phyloP scores from a whole-genome alignment of 257 asterid genomes.

The Catharanthus roseus region DNA sequence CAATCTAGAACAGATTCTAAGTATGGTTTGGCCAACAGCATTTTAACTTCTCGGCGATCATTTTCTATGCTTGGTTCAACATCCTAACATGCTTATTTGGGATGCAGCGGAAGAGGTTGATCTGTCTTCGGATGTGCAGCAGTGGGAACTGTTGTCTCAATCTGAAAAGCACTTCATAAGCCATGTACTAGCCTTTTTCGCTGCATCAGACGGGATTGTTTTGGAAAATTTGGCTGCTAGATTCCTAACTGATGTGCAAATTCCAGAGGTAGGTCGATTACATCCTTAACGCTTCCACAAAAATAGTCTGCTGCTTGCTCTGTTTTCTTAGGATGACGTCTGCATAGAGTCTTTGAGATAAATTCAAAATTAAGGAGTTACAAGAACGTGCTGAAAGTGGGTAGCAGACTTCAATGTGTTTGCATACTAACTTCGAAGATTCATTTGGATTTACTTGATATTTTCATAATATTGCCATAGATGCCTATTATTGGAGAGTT shows the following conservation, averaged over 20 bases:
- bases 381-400: neutral
- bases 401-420: neutral
- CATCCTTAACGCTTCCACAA: neutral
- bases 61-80: neutral
- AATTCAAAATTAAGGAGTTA: neutral
- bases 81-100: slow-evolving; percentile 7
- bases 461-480: neutral
- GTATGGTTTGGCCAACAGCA: neutral
- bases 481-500: neutral
- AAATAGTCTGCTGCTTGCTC: neutral
- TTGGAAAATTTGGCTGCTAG: slow-evolving; percentile 77
- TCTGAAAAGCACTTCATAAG: slow-evolving; percentile 65
- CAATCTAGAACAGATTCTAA: neutral
- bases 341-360: neutral
- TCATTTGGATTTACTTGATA: neutral
- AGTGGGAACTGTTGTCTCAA: slow-evolving; percentile 60
- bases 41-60: neutral
- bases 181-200: slow-evolving; percentile 73
- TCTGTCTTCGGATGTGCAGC: slow-evolving; percentile 69
- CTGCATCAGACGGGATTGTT: slow-evolving; percentile 82
- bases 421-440: neutral
- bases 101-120: slow-evolving; percentile 84
- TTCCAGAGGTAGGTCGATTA: slow-evolving; percentile 53
- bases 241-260: slow-evolving; percentile 64
- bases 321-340: neutral